phyloP scores from a whole-genome alignment of 1,284 basidiomycete genomes.

The Austropuccinia psidii region DNA sequence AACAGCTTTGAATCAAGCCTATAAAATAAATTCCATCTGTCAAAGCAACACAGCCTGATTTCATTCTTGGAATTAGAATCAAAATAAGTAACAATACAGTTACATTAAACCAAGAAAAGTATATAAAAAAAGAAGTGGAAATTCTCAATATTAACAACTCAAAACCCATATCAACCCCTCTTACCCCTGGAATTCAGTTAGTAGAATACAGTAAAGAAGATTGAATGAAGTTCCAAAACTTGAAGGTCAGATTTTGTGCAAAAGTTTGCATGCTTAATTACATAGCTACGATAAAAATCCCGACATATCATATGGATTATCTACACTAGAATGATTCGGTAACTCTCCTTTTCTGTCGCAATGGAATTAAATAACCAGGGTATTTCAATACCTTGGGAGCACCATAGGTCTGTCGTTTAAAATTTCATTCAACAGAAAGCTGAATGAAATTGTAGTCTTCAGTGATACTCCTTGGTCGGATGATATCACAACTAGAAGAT shows the following conservation, averaged over 20 bases:
- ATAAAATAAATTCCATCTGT: not conserved
- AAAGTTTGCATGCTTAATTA: not conserved
- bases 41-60: not conserved
- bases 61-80: not conserved
- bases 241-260: not conserved
- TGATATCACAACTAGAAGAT: not conserved
- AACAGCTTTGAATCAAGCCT: not conserved
- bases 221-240: not conserved
- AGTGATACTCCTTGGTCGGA: not conserved
- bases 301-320: not conserved
- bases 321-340: not conserved
- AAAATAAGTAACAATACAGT: not conserved
- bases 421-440: too few species aligned
- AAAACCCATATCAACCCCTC: not conserved
- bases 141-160: not conserved
- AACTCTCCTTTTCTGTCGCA: not conserved
- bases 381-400: not conserved
- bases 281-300: not conserved
- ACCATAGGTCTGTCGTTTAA: not conserved
- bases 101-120: not conserved
- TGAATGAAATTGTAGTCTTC: not conserved
- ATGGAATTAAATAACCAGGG: not conserved
- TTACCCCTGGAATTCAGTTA: not conserved
- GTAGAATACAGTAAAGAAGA: not conserved
- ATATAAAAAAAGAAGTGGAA: not conserved